phyloP scores from a whole-genome alignment of 2,329 filamentous ascomycete genomes.

The Cladosporium sphaerospermum region DNA sequence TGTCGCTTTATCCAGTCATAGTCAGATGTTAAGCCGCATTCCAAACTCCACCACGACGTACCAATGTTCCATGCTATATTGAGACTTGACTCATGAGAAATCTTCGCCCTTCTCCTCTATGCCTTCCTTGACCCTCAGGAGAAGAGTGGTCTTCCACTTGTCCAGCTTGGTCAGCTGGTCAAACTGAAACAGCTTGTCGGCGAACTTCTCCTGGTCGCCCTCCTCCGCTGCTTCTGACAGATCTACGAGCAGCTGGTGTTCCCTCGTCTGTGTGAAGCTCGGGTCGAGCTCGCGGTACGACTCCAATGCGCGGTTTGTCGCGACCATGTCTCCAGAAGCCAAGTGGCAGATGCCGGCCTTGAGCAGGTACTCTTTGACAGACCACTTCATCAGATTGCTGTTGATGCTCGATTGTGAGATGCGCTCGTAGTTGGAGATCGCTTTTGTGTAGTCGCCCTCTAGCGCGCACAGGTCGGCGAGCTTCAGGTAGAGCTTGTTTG shows the following conservation, averaged over 20 bases:
- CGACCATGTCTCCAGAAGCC: conserved; percentile 68
- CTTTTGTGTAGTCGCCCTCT: conserved; percentile 75
- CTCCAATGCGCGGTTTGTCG: conserved; percentile 71
- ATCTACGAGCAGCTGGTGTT: conserved; percentile 75
- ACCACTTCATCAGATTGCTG: conserved; percentile 91
- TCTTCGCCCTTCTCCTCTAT: conserved; percentile 69
- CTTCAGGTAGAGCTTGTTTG: conserved; percentile 91
- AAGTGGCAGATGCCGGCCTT: conserved; percentile 92
- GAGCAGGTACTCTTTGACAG: conserved; percentile 90
- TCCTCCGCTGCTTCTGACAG: conserved; percentile 68
- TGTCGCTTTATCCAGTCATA: conserved; percentile 6
- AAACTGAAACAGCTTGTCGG: conserved; percentile 80
- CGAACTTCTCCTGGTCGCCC: conserved; percentile 74
- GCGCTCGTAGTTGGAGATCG: conserved; percentile 75
- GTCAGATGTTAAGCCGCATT: too few species aligned
- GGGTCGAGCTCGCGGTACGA: conserved; percentile 75
- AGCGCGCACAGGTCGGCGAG: conserved; percentile 81
- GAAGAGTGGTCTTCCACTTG: conserved; percentile 89
- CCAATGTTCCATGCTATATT: not conserved
- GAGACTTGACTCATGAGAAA: conserved; percentile 47
- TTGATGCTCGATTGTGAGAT: conserved; percentile 69
- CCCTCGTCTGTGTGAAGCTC: conserved; percentile 68
- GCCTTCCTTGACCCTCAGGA: conserved; percentile 74
- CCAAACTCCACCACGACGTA: not conserved
- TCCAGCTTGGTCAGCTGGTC: conserved; percentile 91